Percentiles rank a stretch among this genome's conserved stretches.
Conservation (phyloP, 305 asterid genomes). For the Lippia alba region DNA sequence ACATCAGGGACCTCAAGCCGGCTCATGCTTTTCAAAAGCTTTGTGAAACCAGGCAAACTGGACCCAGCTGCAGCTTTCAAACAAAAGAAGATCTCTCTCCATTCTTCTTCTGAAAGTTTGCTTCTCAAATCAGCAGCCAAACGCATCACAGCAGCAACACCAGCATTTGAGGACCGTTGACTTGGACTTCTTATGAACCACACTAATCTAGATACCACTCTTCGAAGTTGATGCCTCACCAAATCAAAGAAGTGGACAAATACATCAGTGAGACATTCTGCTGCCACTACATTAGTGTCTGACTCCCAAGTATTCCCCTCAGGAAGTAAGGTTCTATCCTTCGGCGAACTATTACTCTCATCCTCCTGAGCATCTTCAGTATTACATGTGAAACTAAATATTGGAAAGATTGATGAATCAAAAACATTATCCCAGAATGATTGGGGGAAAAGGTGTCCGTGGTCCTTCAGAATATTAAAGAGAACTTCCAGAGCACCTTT, state of each 20-base stretch:
- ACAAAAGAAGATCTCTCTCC: slow-evolving; percentile 72
- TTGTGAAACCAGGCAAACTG: slow-evolving; percentile 62
- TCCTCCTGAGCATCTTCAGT: slow-evolving; percentile 51
- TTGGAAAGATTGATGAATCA: slow-evolving; percentile 74
- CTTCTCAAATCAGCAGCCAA: slow-evolving; percentile 71
- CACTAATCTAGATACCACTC: slow-evolving; percentile 71
- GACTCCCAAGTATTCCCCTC: slow-evolving; percentile 82
- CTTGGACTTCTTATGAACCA: slow-evolving; percentile 72
- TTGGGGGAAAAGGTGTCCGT: slow-evolving; percentile 82
- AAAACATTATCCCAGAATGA: slow-evolving; percentile 78
- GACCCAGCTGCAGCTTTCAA: slow-evolving; percentile 72
- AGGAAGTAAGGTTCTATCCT: slow-evolving; percentile 48
- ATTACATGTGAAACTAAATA: slow-evolving; percentile 64
- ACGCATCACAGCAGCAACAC: slow-evolving; percentile 83
- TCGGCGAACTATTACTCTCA: slow-evolving; percentile 47
- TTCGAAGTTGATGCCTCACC: slow-evolving; percentile 72
- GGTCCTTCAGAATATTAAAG: slow-evolving; percentile 93
- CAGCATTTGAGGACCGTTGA: slow-evolving; percentile 85
- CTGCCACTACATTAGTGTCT: slow-evolving; percentile 78
- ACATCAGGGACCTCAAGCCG: slow-evolving; percentile 60
- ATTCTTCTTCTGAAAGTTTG: slow-evolving; percentile 74
- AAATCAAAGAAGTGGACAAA: slow-evolving; percentile 72
- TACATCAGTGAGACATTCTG: slow-evolving; percentile 75
- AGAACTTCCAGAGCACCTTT: slow-evolving; percentile 94
- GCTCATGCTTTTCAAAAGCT: slow-evolving; percentile 80